Base-by-base conservation (phyloP, 192 early-diverging fungal species). In the Backusella macrospora region DNA sequence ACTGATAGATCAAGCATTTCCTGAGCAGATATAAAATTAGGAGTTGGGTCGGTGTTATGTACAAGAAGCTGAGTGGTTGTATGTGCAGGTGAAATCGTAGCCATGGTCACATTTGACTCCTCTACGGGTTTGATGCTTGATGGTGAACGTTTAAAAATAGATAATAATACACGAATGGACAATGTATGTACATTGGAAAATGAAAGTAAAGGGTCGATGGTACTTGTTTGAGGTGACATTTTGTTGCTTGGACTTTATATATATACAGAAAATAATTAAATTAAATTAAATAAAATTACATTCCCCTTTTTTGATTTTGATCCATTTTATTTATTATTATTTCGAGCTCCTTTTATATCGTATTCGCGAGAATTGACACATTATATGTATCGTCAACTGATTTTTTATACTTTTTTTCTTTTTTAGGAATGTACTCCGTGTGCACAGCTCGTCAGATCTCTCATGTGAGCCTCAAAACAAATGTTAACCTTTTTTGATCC, bases 1-100 rank as follows among this genome's bases (percentile, higher is more conserved):
- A 18, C 43, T 43, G 65, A 66, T 66, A 66, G n/a, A 66, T 66
- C n/a, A n/a, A 66, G 37, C 37, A 66, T 66, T 42, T 66, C 38
- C n/a, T 66, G 38, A 39, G 65, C 38, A 18, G 37, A 66, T 66
- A 66, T 5, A 66, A 40, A 40, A 18, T 40, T 66, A 0, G 37
- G 39, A 5, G 38, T 66, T 42, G 65, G 37, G 18, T 15, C 21
- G 37, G 39, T 66, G 7, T 38, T 66, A 40, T 38, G 18, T 66
- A 66, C 16, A 21, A 66, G 40, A 21, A 66, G 40, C 10, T 42
- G 38, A 4, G 65, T 66, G 39, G 65, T 66, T n/a, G 65, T 66
- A 12, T 66, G n/a, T 40, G 65, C 65, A 16, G 65, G 65, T 42
- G 65, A 42, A 66, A 66, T 66, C 18, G 65, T 40, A 7, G 65